Evolutionary conservation across 805 yeast genomes (phyloP), one percentile per base, ranked within the genome.

Genomic region (Nakazawaea anatomiae): DNA sequence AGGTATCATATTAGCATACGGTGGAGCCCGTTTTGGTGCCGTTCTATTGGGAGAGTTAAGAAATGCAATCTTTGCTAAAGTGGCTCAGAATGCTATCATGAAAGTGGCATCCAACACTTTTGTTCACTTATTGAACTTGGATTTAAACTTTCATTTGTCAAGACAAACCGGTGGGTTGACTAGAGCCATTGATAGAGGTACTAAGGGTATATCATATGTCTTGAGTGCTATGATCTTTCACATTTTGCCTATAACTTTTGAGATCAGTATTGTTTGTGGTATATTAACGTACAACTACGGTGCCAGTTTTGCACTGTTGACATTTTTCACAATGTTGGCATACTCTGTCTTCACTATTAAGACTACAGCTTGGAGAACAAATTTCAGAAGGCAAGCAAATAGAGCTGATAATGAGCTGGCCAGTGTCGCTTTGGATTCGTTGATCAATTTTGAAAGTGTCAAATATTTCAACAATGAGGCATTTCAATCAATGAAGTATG

Each of bases 191-290:
- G 99, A 94, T 61, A 75, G 99, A 56, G 99, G 99, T 66, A 92
- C 98, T 1, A 92, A 94, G 60, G 99, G 99, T 71, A 92, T 94
- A 49, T 85, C 95, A 10, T 91, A 87, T 59, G 97, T 94, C 5
- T 72, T 94, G 44, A 82, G 88, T 38, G 96, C 98, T 2, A 88
- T 92, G 96, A 96, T 94, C n/a, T 92, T 94, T 72, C 98, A 94
- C 65, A 91, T 94, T 38, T 73, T 92, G 35, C 99, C 99, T 7
- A 87, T 92, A 40, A 77, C 95, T 3, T 87, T 94, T 63, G 99
- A 94, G 65, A 94, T 94, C 48, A 77, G 87, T 3, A 85, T 94
- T 50, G 99, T 94, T 10, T 88, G 97, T 64, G 96, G 97, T 51
- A 87, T 94, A 42, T 72, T 94, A 57, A 89, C 97, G 12, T 92